Evolutionary conservation across 2,329 filamentous ascomycete genomes (phyloP).

Genomic region (Colletotrichum sp.): DNA sequence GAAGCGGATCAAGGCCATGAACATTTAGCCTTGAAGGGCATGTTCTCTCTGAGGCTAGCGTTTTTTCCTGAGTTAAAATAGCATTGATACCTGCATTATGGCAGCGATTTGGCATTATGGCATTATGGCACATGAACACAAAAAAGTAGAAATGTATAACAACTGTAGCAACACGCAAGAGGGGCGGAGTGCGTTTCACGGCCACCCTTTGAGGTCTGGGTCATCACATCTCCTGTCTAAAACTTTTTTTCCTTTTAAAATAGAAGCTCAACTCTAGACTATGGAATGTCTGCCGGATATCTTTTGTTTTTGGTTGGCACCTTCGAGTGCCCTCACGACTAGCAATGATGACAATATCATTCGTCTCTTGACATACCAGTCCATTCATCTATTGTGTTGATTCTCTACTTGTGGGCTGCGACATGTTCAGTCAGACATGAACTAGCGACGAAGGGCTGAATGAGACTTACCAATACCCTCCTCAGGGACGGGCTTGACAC

Average conservation of each 20-base stretch:
- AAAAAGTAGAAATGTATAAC: constrained; percentile 8
- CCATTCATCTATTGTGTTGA: background rate
- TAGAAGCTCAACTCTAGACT: constrained; percentile 22
- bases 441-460: background rate
- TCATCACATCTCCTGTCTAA: background rate
- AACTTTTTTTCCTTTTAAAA: background rate
- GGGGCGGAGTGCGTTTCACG: background rate
- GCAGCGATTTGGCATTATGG: background rate
- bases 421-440: background rate
- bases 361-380: constrained; percentile 9
- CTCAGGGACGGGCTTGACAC: constrained; percentile 61
- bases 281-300: constrained; percentile 20
- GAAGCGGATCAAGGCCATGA: constrained; percentile 42
- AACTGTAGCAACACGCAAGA: constrained; percentile 1
- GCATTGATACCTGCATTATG: background rate
- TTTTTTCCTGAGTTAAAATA: background rate
- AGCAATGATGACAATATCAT: background rate
- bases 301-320: background rate
- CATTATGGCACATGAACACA: constrained; percentile 5
- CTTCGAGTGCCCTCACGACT: background rate
- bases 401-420: constrained; percentile 23
- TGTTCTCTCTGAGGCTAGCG: background rate
- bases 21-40: background rate
- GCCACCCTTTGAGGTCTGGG: background rate
- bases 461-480: constrained; percentile 54